Base-by-base conservation (phyloP, 2,329 filamentous ascomycete genomes). In the Neonectria sp. region DNA sequence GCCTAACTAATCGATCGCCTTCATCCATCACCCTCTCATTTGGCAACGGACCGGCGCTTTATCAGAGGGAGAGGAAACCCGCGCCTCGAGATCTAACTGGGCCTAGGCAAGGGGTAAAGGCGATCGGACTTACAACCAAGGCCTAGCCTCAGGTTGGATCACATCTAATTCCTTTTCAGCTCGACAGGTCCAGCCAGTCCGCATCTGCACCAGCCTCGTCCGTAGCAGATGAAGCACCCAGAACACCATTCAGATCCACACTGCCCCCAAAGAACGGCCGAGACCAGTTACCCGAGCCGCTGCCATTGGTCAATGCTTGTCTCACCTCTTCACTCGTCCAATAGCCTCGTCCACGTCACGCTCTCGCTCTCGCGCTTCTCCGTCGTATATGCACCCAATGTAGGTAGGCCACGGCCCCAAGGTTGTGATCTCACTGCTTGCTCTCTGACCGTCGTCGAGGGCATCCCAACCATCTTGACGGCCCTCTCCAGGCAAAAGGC, bases 151-250 rank as follows among this genome's bases (percentile, higher is more conserved):
- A 24, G 49, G 49, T 43, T 33, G 55, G 40, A 59, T 56, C 62
- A 25, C 40, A n/a, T 40, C 43, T 43, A 60, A 64, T 49, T 35
- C 6, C 8, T 53, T 51, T 69, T 69, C 71, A 74, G 64, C 69
- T 73, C 40, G 48, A 52, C 56, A 65, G 67, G 62, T 60, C 46
- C 53, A 48, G 62, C 46, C 53, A 48, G 57, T 56, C 51, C 27
- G 31, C 29, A 31, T 57, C 53, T 58, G 45, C 52, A 63, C 55
- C 61, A 55, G 43, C 55, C 46, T 48, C 56, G n/a, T 37, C 13
- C 35, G 35, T 37, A 17, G 63, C 60, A 52, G 60, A 65, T 51
- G 46, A 60, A 43, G 45, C 45, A 37, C 21, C 15, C 4, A 51
- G 33, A 51, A 12, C 43, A 55, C 21, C 21, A 43, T 49, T 37